These are phyloP conservation scores for Candida tammaniensis DNA, from an alignment of 805 yeast genomes.

Conservation along the genomic window DNA sequence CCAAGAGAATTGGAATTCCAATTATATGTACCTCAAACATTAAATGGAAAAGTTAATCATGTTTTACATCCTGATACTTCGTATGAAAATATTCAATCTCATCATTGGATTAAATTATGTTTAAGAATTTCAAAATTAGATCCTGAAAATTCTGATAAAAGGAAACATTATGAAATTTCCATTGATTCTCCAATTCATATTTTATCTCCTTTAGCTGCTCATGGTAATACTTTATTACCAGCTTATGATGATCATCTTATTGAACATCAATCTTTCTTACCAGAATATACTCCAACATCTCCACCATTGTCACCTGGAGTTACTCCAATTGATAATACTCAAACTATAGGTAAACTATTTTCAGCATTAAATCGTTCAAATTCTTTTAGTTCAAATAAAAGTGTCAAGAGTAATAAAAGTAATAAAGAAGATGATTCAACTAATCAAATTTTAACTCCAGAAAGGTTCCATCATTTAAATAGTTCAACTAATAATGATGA, in stretches of 20 bases:
- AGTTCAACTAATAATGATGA: slow-evolving; percentile 24
- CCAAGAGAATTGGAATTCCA: slow-evolving; percentile 84
- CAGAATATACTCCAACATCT: slow-evolving; percentile 26
- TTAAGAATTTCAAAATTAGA: slow-evolving; percentile 72
- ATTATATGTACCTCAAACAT: slow-evolving; percentile 73
- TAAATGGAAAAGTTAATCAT: slow-evolving; percentile 49
- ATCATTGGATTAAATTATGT: slow-evolving; percentile 94
- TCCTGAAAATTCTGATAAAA: slow-evolving; percentile 49
- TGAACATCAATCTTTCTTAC: slow-evolving; percentile 15
- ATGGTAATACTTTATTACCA: slow-evolving; percentile 74
- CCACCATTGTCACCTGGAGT: slow-evolving; percentile 60
- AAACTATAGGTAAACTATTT: slow-evolving; percentile 11
- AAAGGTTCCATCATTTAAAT: slow-evolving; percentile 27
- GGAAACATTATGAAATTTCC: slow-evolving; percentile 90
- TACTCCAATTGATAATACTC: slow-evolving; percentile 38
- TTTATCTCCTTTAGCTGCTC: slow-evolving; percentile 72
- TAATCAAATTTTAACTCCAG: slow-evolving; percentile 4
- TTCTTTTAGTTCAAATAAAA: slow-evolving; percentile 2
- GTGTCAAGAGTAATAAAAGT: neutral
- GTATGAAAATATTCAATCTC: slow-evolving; percentile 74
- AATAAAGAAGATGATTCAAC: slow-evolving; percentile 3
- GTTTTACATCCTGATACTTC: slow-evolving; percentile 82
- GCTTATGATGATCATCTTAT: slow-evolving; percentile 48
- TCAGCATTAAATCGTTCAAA: slow-evolving; percentile 14
- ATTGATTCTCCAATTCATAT: slow-evolving; percentile 94